These are phyloP conservation scores for Ricinus communis DNA, from an alignment of 345 rosid genomes.

Conservation along the genomic window DNA sequence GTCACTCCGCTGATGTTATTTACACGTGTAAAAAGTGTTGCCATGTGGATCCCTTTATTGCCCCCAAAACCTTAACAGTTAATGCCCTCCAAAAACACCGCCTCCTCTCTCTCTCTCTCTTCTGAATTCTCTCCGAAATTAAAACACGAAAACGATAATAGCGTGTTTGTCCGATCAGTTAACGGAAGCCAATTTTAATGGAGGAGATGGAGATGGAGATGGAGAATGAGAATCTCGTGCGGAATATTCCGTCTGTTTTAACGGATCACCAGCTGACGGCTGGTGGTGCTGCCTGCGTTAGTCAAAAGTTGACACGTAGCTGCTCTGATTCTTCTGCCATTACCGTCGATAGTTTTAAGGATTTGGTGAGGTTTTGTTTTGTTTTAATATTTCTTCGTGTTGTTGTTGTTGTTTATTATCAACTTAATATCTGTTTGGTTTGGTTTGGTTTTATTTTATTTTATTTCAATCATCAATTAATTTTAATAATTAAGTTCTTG, in stretches of 20 bases:
- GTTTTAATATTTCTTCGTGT: constrained; percentile 33
- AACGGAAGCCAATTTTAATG: too few species aligned
- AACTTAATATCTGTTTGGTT: background rate
- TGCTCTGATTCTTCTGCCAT: constrained; percentile 45
- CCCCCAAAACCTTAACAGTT: constrained; percentile 4
- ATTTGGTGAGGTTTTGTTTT: constrained; percentile 2
- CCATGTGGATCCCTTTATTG: constrained; percentile 51
- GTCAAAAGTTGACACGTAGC: constrained; percentile 34
- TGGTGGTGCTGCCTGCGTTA: constrained; percentile 21
- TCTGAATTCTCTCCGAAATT: background rate
- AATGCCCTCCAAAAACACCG: constrained; percentile 7
- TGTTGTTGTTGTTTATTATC: background rate
- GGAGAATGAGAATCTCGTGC: constrained; percentile 22
- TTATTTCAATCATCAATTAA: too few species aligned
- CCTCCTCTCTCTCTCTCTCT: background rate
- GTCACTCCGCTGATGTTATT: constrained; percentile 19
- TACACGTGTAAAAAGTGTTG: constrained; percentile 64
- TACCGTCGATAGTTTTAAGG: constrained; percentile 29
- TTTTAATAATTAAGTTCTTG: too few species aligned
- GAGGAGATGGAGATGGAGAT: background rate
- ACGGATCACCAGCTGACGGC: constrained; percentile 33
- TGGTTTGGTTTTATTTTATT: too few species aligned
- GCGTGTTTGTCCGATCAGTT: constrained; percentile 12
- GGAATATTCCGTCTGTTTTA: constrained; percentile 24
- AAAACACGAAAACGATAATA: too few species aligned